Conservation (phyloP, 352 stramenopile species). For the Pythium dissimile region DNA sequence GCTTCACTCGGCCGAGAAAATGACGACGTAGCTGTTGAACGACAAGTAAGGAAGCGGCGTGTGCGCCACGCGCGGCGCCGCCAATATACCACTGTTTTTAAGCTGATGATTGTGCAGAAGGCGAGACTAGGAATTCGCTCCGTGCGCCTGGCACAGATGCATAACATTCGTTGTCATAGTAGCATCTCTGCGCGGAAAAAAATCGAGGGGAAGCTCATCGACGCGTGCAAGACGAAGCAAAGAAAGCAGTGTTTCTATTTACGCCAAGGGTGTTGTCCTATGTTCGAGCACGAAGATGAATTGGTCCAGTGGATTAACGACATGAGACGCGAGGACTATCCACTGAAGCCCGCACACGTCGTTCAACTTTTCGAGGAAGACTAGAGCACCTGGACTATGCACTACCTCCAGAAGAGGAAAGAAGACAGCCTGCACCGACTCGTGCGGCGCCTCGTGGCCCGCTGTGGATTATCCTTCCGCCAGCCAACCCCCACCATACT, state of each 20-base stretch:
- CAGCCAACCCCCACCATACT: slow-evolving; percentile 15
- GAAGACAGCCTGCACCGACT: slow-evolving; percentile 13
- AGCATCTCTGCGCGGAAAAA: not conserved
- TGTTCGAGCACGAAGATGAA: slow-evolving; percentile 18
- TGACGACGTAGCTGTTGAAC: too few relatives aligned
- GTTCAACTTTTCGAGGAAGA: slow-evolving; percentile 20
- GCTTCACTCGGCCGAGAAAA: too few relatives aligned
- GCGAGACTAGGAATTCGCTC: too few relatives aligned
- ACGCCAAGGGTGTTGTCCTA: not conserved
- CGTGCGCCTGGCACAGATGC: too few relatives aligned
- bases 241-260: not conserved
- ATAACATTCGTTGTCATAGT: not conserved
- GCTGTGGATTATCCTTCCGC: slow-evolving; percentile 21
- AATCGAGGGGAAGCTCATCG: not conserved
- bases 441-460: slow-evolving; percentile 6
- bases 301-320: slow-evolving; percentile 26
- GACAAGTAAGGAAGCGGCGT: too few relatives aligned
- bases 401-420: slow-evolving; percentile 12
- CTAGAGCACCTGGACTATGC: slow-evolving; percentile 6
- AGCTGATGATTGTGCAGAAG: too few relatives aligned
- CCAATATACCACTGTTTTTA: too few relatives aligned
- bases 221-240: not conserved
- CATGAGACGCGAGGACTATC: slow-evolving; percentile 20
- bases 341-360: slow-evolving; percentile 18
- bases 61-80: too few relatives aligned